Conservation (phyloP, 148 eudicot species). For the Oxyria digyna region DNA sequence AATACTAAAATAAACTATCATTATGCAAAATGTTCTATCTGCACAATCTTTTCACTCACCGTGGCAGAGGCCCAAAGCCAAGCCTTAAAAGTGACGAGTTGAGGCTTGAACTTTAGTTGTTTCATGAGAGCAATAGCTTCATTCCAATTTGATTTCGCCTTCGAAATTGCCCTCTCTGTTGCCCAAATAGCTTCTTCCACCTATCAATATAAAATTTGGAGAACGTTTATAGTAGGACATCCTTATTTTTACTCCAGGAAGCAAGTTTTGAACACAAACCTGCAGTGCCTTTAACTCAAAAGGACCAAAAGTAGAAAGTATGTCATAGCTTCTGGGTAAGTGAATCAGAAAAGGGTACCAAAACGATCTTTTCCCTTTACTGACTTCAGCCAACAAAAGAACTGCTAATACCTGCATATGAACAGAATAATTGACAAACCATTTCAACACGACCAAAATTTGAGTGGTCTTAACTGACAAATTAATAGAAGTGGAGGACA, state of each 20-base stretch:
- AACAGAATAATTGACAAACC: not conserved
- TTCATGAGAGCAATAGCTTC: constrained; percentile 41
- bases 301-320: constrained; percentile 52
- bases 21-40: too few species aligned
- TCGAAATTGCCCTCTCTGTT: constrained; percentile 50
- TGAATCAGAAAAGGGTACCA: constrained; percentile 83
- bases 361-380: constrained; percentile 61
- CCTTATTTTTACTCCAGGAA: not conserved
- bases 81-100: constrained; percentile 46
- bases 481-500: too few species aligned
- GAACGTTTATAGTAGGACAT: not conserved
- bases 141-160: constrained; percentile 55
- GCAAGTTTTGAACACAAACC: constrained; percentile 23
- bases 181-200: constrained; percentile 85
- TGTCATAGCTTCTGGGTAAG: constrained; percentile 64
- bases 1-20: too few species aligned
- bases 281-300: constrained; percentile 79
- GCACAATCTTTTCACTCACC: constrained; percentile 31
- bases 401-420: constrained; percentile 48
- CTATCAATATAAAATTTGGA: constrained; percentile 28
- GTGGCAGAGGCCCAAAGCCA: constrained; percentile 97
- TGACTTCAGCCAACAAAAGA: constrained; percentile 63
- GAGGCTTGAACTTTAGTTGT: constrained; percentile 48
- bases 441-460: not conserved
- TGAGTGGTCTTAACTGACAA: not conserved